Conservation (phyloP, 2,329 filamentous ascomycete species). For the Cadophora luteo-olivacea region DNA sequence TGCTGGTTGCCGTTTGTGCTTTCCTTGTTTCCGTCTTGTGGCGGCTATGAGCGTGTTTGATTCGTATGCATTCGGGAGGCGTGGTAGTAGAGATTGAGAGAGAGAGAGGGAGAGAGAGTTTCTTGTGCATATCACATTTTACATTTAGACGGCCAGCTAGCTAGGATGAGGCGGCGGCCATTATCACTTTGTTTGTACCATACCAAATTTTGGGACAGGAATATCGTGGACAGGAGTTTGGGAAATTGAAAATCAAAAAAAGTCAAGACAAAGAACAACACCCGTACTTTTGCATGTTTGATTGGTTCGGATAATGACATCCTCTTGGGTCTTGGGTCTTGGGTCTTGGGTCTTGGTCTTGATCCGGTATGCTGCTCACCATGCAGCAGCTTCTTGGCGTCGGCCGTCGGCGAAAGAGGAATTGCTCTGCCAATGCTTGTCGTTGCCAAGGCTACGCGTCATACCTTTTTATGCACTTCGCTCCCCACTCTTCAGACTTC, state of each 20-base stretch:
- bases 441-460: neutral
- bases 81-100: slow-evolving; percentile 1
- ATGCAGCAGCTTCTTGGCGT: neutral
- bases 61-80: slow-evolving; percentile 2
- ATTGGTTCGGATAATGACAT: slow-evolving; percentile 1
- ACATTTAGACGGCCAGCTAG: neutral
- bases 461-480: neutral
- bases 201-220: neutral
- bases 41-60: slow-evolving; percentile 14
- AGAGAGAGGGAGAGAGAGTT: too few relatives aligned
- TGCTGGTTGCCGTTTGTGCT: slow-evolving; percentile 20
- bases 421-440: neutral
- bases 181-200: neutral
- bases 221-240: neutral
- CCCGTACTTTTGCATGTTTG: neutral
- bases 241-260: neutral
- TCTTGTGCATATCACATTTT: neutral
- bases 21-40: slow-evolving; percentile 20
- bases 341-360: neutral
- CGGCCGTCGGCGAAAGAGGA: neutral
- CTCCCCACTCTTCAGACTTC: neutral
- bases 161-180: neutral
- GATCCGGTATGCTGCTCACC: neutral
- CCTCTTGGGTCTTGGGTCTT: too few relatives aligned
- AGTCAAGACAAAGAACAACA: neutral